A percentile compares a stretch with the other conserved stretches of the same genome.
phyloP scores from a whole-genome alignment of 495 filamentous ascomycete species.

The Penicillium bovifimosum region DNA sequence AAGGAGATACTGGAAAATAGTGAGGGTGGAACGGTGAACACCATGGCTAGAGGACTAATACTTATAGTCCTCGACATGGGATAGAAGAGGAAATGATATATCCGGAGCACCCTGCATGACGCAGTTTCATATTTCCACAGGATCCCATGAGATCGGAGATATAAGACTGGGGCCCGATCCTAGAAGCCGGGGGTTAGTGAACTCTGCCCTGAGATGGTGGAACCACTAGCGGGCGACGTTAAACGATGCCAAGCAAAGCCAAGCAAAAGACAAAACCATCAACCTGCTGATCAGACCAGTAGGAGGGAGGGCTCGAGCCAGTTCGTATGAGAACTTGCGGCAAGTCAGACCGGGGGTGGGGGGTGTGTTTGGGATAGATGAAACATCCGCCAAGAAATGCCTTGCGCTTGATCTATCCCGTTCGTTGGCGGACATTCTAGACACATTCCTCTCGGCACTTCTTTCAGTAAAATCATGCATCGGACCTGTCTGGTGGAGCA shows the following conservation, averaged over 20 bases:
- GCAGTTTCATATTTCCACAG: background rate
- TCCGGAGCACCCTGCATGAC: background rate
- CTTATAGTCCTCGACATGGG: background rate
- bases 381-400: constrained; percentile 7
- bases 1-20: constrained; percentile 3
- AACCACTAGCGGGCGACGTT: constrained; percentile 1
- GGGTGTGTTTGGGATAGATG: background rate
- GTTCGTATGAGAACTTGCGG: background rate
- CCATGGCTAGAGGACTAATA: background rate
- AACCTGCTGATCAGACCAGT: background rate
- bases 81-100: background rate
- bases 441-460: background rate
- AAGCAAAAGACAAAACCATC: background rate
- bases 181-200: background rate
- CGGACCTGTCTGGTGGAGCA: background rate
- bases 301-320: background rate
- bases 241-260: constrained; percentile 6
- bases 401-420: constrained; percentile 2
- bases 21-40: background rate
- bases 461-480: background rate
- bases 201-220: background rate
- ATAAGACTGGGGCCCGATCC: background rate
- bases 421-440: background rate
- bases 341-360: background rate
- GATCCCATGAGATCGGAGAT: background rate